phyloP scores from a whole-genome alignment of 2,329 filamentous ascomycete species.

The Podosphaera xanthii region DNA sequence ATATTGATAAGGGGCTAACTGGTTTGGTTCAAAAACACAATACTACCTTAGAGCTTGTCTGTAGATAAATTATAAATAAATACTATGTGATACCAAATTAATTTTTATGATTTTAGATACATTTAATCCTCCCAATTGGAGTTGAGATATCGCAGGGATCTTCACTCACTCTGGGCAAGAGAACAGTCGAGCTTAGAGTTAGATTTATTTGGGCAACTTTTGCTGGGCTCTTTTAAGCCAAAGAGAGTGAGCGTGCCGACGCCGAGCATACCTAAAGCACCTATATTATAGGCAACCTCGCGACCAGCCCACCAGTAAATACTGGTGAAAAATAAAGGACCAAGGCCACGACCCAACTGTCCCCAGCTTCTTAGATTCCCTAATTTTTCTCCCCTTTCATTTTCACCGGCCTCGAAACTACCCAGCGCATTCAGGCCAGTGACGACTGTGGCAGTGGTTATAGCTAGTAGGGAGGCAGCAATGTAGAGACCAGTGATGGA shows the following conservation, averaged over 20 bases:
- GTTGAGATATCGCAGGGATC: too few relatives aligned
- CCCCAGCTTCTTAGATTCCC: slow-evolving; percentile 64
- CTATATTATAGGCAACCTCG: slow-evolving; percentile 61
- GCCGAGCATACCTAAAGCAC: slow-evolving; percentile 55
- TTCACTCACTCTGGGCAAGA: too few relatives aligned
- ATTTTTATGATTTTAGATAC: too few relatives aligned
- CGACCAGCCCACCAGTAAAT: slow-evolving; percentile 97
- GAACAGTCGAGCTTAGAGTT: too few relatives aligned
- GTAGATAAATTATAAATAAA: too few relatives aligned
- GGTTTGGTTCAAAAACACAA: too few relatives aligned
- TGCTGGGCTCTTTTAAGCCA: slow-evolving; percentile 28
- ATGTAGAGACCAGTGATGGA: slow-evolving; percentile 51
- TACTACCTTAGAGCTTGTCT: too few relatives aligned
- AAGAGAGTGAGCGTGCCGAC: slow-evolving; percentile 52
- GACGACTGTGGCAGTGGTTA: slow-evolving; percentile 86
- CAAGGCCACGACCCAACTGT: slow-evolving; percentile 68
- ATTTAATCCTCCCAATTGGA: too few relatives aligned
- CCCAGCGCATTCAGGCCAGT: slow-evolving; percentile 80
- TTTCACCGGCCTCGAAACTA: slow-evolving; percentile 64
- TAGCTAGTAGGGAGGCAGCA: slow-evolving; percentile 62
- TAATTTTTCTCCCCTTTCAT: slow-evolving; percentile 66
- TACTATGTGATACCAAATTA: too few relatives aligned
- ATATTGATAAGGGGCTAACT: too few relatives aligned
- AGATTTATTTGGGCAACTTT: background rate
- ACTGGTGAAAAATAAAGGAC: slow-evolving; percentile 76